phyloP scores from a whole-genome alignment of 2,329 filamentous ascomycete genomes.

The Aspergillus jensenii region DNA sequence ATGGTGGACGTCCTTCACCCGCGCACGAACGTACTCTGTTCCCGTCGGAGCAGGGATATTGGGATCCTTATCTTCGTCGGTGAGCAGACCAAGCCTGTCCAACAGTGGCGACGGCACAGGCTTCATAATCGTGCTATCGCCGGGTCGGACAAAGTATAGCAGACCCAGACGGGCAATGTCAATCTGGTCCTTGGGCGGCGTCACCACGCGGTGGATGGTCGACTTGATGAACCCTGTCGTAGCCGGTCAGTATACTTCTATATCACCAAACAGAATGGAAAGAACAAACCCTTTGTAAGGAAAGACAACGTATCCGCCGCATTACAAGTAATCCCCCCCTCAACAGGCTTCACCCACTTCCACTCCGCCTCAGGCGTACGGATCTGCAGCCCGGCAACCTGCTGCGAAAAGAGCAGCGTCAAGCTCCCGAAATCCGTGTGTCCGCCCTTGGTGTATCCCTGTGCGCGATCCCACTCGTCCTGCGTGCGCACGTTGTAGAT shows the following conservation, averaged over 20 bases:
- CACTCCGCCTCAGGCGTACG: conserved; percentile 46
- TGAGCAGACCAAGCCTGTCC: conserved; percentile 27
- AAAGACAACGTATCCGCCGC: conserved; percentile 51
- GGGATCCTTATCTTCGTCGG: conserved; percentile 9
- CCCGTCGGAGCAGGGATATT: conserved; percentile 37
- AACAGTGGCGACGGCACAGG: conserved; percentile 32
- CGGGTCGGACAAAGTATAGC: conserved; percentile 46
- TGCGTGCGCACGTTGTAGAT: conserved; percentile 52
- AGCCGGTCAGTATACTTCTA: too few species aligned
- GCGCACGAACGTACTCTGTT: conserved; percentile 48
- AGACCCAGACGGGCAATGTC: conserved; percentile 38
- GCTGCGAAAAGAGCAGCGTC: conserved; percentile 58
- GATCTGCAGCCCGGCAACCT: conserved; percentile 58
- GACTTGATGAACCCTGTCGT: conserved; percentile 41
- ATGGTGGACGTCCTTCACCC: conserved; percentile 49
- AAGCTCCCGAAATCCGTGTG: conserved; percentile 60
- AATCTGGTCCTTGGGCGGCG: conserved; percentile 47
- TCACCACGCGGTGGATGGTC: conserved; percentile 46
- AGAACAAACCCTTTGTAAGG: conserved; percentile 45
- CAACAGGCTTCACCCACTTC: conserved; percentile 53
- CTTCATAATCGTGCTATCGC: conserved; percentile 29
- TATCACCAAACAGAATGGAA: too few species aligned
- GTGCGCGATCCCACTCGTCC: conserved; percentile 48
- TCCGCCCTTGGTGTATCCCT: conserved; percentile 47
- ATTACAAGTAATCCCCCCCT: conserved; percentile 53